Evolutionary conservation across 2,329 filamentous ascomycete genomes (phyloP), one percentile per base, ranked within the genome.

Genomic region (Bipolaris cookei): DNA sequence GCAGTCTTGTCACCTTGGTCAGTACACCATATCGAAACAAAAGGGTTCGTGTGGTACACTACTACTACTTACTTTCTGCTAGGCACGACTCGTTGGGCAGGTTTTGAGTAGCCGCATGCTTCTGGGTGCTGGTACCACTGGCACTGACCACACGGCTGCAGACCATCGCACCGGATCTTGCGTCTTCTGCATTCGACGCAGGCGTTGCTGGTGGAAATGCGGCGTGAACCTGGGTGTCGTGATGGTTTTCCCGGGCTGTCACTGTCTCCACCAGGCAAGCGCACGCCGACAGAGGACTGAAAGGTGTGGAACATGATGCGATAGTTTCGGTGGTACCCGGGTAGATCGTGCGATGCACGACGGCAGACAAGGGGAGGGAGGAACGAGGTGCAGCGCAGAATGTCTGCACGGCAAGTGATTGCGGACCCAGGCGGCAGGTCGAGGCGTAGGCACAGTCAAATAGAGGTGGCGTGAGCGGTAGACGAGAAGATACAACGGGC

Each of bases 151-250:
- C 91, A 95, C 10, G 91, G 91, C 70, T 91, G 88, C 64, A 88
- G 85, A 52, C 91, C 91, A 78, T 93, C 90, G 71, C 91, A 95
- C 62, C 91, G 88, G 53, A 94, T 94, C 77, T 94, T 95, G 60
- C 90, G 85, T 65, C 90, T 84, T 71, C 92, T 88, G 78, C 90
- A 92, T 67, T 90, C 89, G 45, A 89, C 87, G 73, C 89, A 92
- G 35, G 89, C 89, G 69, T 89, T 81, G 66, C 74, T 80, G 3
- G 80, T 82, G 4, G 79, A 81, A 43, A 81, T 81, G 4, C 80
- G 74, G 34, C 78, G 69, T 20, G 78, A 78, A 38, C 73, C 76
- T 20, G 72, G 65, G 14, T 72, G 66, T 6, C 72, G 74, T 51
- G 68, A 65, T 52, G 70, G 71, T 63, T 78, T 80, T 42, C 70